Evolutionary conservation across 352 stramenopile genomes (phyloP).

Genomic region (Phytophthora megakarya): DNA sequence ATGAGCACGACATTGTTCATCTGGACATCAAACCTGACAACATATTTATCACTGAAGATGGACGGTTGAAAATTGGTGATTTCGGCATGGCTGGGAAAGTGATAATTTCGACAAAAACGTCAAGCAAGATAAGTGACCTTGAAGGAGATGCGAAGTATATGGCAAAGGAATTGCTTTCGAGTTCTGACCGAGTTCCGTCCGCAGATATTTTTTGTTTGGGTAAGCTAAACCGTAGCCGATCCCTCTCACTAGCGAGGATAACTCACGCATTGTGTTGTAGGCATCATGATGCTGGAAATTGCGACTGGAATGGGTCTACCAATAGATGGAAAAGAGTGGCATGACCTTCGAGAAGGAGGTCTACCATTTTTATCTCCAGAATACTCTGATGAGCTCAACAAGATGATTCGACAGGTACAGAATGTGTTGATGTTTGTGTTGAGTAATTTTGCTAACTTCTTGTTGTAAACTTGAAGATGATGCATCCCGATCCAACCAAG

Average conservation of each 20-base stretch:
- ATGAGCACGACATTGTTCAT: constrained; percentile 91
- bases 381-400: constrained; percentile 52
- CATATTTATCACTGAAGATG: constrained; percentile 86
- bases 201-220: constrained; percentile 97
- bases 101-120: constrained; percentile 25
- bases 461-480: constrained; percentile 51
- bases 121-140: constrained; percentile 58
- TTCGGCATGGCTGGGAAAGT: constrained; percentile 91
- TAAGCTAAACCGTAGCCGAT: constrained; percentile 16
- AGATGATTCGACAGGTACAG: constrained; percentile 52
- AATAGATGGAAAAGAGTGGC: constrained; percentile 63
- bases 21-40: constrained; percentile 98
- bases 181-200: constrained; percentile 57
- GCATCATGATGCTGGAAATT: constrained; percentile 74
- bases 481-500: constrained; percentile 48
- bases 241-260: not conserved
- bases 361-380: constrained; percentile 47
- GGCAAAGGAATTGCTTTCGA: constrained; percentile 88
- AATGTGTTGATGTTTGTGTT: not conserved
- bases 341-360: constrained; percentile 58
- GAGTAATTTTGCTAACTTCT: not conserved
- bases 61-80: constrained; percentile 88
- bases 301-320: constrained; percentile 48
- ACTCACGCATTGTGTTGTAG: constrained; percentile 30
- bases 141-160: constrained; percentile 96